Conservation (phyloP, 169 alveolate genomes). For the Plasmodium vinckei region DNA sequence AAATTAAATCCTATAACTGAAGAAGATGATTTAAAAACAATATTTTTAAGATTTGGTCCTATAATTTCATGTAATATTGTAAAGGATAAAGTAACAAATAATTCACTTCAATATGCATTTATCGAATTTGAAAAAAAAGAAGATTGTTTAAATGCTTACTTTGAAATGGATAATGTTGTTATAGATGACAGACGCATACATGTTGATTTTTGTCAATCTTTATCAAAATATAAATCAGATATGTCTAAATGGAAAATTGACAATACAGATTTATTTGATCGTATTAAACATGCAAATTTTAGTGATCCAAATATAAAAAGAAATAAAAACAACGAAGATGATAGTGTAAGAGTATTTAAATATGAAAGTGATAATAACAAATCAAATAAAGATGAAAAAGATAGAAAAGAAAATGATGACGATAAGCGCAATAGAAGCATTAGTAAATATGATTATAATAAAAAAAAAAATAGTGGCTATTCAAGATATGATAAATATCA, state of each 20-base stretch:
- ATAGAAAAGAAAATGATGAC: constrained; percentile 8
- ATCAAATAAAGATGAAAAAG: constrained; percentile 1
- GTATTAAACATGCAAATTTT: constrained; percentile 9
- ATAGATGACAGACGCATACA: constrained; percentile 96
- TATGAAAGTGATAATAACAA: constrained; percentile 63
- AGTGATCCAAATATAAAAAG: neutral
- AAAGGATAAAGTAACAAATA: constrained; percentile 98
- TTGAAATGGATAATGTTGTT: constrained; percentile 97
- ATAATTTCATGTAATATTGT: constrained; percentile 95
- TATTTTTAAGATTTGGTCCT: constrained; percentile 96
- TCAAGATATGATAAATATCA: constrained; percentile 19
- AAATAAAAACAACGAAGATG: constrained; percentile 14
- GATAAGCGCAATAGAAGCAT: neutral
- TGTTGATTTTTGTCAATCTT: constrained; percentile 93
- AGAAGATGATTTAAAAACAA: constrained; percentile 96
- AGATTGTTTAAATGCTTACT: constrained; percentile 96
- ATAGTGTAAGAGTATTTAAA: constrained; percentile 41
- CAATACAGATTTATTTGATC: constrained; percentile 7
- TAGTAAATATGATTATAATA: constrained; percentile 12
- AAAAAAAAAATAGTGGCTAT: neutral
- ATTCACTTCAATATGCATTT: constrained; percentile 98
- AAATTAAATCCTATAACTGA: constrained; percentile 97
- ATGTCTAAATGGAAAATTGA: constrained; percentile 34
- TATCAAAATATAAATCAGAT: constrained; percentile 77
- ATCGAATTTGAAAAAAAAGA: constrained; percentile 96